These are phyloP conservation scores for Zygosaccharomyces kombuchaensis DNA, from an alignment of 805 yeast species.

Conservation along the genomic window DNA sequence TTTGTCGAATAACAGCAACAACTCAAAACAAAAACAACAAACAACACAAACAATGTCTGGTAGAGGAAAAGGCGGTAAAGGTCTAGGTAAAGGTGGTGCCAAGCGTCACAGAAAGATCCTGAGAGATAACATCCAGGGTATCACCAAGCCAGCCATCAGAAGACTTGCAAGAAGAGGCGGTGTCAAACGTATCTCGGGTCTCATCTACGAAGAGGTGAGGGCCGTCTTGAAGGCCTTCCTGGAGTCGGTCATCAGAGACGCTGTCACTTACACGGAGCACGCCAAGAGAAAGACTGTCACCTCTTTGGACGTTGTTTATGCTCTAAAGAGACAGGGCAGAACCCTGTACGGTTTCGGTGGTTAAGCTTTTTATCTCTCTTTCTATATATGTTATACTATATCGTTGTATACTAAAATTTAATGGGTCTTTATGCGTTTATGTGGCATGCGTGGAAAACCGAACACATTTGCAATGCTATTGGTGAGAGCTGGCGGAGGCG, in stretches of 20 bases:
- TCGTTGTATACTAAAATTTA: constrained; percentile 5
- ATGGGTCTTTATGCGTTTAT: constrained; percentile 3
- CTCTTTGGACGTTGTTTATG: constrained; percentile 96
- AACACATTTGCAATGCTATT: too few species aligned
- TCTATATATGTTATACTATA: constrained; percentile 4
- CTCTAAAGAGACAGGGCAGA: constrained; percentile 99
- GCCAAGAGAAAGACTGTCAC: constrained; percentile 99
- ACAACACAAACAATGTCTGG: constrained; percentile 69
- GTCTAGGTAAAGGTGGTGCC: constrained; percentile 99
- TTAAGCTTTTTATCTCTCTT: constrained; percentile 43
- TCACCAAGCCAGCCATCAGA: constrained; percentile 99
- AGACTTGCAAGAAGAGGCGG: constrained; percentile 99
- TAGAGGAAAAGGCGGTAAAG: constrained; percentile 99
- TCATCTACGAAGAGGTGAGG: constrained; percentile 98
- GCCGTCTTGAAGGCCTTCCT: constrained; percentile 92
- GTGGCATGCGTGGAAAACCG: not conserved
- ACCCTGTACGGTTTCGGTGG: constrained; percentile 99
- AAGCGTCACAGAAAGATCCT: constrained; percentile 99
- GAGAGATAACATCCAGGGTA: constrained; percentile 99
- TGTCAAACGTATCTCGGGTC: constrained; percentile 99
- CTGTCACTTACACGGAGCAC: constrained; percentile 99
- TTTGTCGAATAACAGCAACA: not conserved
- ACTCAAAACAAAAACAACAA: constrained; percentile 14
- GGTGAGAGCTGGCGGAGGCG: too few species aligned
- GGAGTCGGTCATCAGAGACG: constrained; percentile 97